A percentile compares a stretch with the other conserved stretches of the same genome.
These are phyloP conservation scores for Diaporthe citriasiana DNA, from an alignment of 2,329 filamentous ascomycete genomes.

Conservation along the genomic window DNA sequence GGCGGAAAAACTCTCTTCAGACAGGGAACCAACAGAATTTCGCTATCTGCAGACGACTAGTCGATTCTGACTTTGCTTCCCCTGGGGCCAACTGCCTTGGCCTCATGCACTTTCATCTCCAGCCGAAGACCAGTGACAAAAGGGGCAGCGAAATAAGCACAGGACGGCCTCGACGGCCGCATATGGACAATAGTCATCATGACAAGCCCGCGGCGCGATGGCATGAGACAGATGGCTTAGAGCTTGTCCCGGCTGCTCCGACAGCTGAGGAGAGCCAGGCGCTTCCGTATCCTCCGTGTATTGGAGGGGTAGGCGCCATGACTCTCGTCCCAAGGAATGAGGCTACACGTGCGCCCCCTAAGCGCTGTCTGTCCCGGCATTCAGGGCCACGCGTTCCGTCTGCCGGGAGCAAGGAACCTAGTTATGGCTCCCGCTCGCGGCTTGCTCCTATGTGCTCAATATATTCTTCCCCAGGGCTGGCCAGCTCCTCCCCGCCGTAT, in stretches of 20 bases:
- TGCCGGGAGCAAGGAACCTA: constrained; percentile 14
- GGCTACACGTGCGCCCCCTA: not conserved
- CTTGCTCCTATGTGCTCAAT: constrained; percentile 17
- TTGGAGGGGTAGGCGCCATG: constrained; percentile 14
- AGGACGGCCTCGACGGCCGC: not conserved
- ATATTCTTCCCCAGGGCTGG: constrained; percentile 18
- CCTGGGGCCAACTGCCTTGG: constrained; percentile 16
- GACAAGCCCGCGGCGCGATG: constrained; percentile 3
- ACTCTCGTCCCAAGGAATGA: not conserved
- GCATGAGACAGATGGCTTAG: not conserved
- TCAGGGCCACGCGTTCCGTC: constrained; percentile 24
- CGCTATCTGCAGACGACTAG: not conserved
- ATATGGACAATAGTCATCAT: not conserved
- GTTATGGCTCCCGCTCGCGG: constrained; percentile 26
- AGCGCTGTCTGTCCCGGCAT: constrained; percentile 6
- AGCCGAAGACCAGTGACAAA: not conserved
- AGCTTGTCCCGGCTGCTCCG: constrained; percentile 13
- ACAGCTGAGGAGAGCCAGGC: constrained; percentile 8
- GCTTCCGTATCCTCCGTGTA: not conserved
- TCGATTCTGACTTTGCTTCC: not conserved
- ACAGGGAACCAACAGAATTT: not conserved
- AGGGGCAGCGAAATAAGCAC: not conserved
- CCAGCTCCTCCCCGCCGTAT: constrained; percentile 8
- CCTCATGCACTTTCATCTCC: not conserved
- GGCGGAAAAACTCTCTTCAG: not conserved